Evolutionary conservation across 208 protist species (phyloP).

Genomic region (Vickermania ingenoplastis): DNA sequence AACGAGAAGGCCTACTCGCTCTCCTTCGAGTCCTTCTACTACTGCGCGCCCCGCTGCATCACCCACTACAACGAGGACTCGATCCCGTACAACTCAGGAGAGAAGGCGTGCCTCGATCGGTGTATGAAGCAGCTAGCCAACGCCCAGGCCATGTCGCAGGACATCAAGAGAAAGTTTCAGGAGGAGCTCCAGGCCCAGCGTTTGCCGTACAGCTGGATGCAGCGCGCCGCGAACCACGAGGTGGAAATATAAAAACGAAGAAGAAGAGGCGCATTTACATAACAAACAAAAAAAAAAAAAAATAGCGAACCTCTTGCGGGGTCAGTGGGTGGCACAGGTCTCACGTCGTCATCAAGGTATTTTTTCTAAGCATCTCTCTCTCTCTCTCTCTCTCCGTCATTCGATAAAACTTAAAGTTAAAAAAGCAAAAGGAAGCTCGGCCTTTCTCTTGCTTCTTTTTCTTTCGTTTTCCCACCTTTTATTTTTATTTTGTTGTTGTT

Average conservation of each 20-base stretch:
- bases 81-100: slow-evolving; percentile 70
- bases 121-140: slow-evolving; percentile 59
- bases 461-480: no score
- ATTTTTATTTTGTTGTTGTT: no score
- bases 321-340: no score
- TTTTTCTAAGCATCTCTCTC: no score
- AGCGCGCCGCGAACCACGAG: slow-evolving; percentile 16
- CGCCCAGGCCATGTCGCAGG: slow-evolving; percentile 48
- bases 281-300: no score
- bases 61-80: slow-evolving; percentile 73
- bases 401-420: no score
- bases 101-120: slow-evolving; percentile 69
- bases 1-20: slow-evolving; percentile 57
- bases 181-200: slow-evolving; percentile 42
- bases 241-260: neutral
- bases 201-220: slow-evolving; percentile 81
- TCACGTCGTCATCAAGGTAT: no score
- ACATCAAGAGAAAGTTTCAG: slow-evolving; percentile 57
- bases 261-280: neutral
- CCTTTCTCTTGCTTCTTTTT: no score
- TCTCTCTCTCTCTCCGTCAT: no score
- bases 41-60: slow-evolving; percentile 49
- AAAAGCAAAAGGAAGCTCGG: no score
- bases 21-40: slow-evolving; percentile 42
- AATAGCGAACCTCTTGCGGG: no score